Conservation (phyloP, 176 grass and related monocot genomes). For the Oryza nivara region DNA sequence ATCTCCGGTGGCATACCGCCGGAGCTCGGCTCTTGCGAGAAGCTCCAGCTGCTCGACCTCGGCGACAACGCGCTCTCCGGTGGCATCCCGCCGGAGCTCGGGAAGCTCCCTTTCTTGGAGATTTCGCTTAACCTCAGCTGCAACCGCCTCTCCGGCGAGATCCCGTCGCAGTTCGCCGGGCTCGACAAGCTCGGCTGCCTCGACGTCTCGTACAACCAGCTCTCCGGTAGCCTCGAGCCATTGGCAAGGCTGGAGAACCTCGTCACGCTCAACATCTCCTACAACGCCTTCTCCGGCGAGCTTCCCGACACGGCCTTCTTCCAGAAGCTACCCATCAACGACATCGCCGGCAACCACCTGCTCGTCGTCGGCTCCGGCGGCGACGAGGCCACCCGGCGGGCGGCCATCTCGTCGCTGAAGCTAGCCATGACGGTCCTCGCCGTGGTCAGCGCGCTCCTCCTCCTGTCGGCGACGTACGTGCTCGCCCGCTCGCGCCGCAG, state of each 20-base stretch:
- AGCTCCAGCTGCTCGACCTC: slow-evolving; percentile 82
- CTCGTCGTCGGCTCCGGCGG: slow-evolving; percentile 47
- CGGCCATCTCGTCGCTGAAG: slow-evolving; percentile 67
- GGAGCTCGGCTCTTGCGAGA: slow-evolving; percentile 79
- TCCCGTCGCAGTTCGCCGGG: slow-evolving; percentile 59
- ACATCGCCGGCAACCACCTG: slow-evolving; percentile 81
- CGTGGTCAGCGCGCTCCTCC: slow-evolving; percentile 55
- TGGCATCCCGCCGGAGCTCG: slow-evolving; percentile 69
- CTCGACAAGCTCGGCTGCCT: slow-evolving; percentile 80
- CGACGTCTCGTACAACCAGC: slow-evolving; percentile 80
- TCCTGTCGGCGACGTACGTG: slow-evolving; percentile 61
- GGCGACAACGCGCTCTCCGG: slow-evolving; percentile 75
- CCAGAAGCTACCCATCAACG: slow-evolving; percentile 77
- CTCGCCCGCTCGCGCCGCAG: slow-evolving; percentile 49
- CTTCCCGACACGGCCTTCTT: slow-evolving; percentile 89
- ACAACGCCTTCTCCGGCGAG: slow-evolving; percentile 79
- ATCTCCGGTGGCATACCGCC: slow-evolving; percentile 68
- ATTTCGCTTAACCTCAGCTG: slow-evolving; percentile 93
- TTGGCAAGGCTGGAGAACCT: slow-evolving; percentile 74
- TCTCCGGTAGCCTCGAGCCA: slow-evolving; percentile 63
- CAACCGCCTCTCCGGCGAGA: slow-evolving; percentile 76
- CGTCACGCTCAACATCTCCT: slow-evolving; percentile 87
- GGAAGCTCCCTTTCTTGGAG: slow-evolving; percentile 68
- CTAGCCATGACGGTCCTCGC: slow-evolving; percentile 72
- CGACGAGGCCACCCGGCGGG: slow-evolving; percentile 32